Percentiles rank a stretch among this genome's conserved stretches.
These are phyloP conservation scores for Thraustochytrium sp. DNA, from an alignment of 352 stramenopile species.

Conservation along the genomic window DNA sequence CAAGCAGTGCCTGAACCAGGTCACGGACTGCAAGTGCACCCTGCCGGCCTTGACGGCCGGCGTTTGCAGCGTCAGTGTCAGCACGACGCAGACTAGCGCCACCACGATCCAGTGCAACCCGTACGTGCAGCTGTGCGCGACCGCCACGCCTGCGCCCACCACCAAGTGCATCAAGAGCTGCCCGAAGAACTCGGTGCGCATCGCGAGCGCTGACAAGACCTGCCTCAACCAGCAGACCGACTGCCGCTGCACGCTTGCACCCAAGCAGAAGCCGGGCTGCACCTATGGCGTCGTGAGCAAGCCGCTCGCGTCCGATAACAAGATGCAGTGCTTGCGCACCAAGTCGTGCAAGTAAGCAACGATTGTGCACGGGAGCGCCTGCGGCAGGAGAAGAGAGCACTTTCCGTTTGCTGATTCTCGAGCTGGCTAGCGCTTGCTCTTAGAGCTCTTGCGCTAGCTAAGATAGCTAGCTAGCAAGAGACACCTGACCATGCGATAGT, in stretches of 20 bases:
- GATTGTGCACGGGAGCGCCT: too few species aligned
- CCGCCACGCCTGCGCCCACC: neutral
- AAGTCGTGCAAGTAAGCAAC: neutral
- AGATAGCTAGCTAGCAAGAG: too few species aligned
- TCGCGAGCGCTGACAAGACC: neutral
- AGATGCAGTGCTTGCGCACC: neutral
- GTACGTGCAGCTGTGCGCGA: neutral
- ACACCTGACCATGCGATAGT: too few species aligned
- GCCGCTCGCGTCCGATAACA: neutral
- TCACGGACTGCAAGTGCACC: neutral
- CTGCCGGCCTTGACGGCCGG: neutral
- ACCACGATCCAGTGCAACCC: neutral
- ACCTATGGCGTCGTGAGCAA: neutral
- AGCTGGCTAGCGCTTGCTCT: too few species aligned
- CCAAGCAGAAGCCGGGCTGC: neutral
- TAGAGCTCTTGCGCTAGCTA: too few species aligned
- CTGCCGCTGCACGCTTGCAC: neutral
- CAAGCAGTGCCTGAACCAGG: neutral
- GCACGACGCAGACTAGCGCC: too few species aligned
- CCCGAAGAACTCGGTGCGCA: neutral
- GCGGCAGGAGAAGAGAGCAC: too few species aligned
- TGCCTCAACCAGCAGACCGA: slow-evolving; percentile 1
- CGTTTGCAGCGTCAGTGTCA: too few species aligned
- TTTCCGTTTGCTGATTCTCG: too few species aligned
- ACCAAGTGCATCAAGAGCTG: neutral